Conservation (phyloP, 2,329 filamentous ascomycete species). For the Fusarium mangiferae region DNA sequence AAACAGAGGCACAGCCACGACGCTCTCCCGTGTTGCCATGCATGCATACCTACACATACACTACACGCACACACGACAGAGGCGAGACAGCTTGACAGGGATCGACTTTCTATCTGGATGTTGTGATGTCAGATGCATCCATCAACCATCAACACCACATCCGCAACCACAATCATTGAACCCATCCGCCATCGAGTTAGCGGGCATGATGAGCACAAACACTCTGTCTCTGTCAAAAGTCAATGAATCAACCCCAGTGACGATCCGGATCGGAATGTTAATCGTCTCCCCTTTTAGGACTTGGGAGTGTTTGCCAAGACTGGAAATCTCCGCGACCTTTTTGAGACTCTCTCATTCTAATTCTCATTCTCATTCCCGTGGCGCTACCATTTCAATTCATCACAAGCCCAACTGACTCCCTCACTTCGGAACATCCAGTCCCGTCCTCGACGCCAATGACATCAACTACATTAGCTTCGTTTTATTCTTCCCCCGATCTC, state of each 20-base stretch:
- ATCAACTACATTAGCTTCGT: slow-evolving; percentile 19
- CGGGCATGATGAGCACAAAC: not conserved
- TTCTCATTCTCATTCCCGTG: slow-evolving; percentile 16
- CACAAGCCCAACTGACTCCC: slow-evolving; percentile 10
- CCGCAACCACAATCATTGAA: not conserved
- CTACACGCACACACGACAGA: slow-evolving; percentile 13
- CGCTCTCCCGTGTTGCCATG: slow-evolving; percentile 12
- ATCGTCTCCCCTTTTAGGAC: slow-evolving; percentile 22
- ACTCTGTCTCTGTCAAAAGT: not conserved
- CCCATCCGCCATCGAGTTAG: not conserved
- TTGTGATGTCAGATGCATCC: slow-evolving; percentile 34
- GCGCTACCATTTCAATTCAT: slow-evolving; percentile 19
- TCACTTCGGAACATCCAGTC: slow-evolving; percentile 15
- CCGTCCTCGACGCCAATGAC: slow-evolving; percentile 32
- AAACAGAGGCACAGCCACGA: slow-evolving; percentile 30
- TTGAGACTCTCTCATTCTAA: slow-evolving; percentile 6
- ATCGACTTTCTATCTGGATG: not conserved
- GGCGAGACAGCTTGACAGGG: slow-evolving; percentile 35
- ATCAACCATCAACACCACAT: slow-evolving; percentile 12
- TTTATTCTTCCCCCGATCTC: slow-evolving; percentile 5
- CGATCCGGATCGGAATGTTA: slow-evolving; percentile 36
- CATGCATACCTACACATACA: not conserved
- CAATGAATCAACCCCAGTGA: slow-evolving; percentile 31
- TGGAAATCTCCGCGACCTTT: slow-evolving; percentile 5
- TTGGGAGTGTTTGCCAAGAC: slow-evolving; percentile 8